Base-by-base conservation (phyloP, 495 filamentous ascomycete species). In the Penicillium paxilli region DNA sequence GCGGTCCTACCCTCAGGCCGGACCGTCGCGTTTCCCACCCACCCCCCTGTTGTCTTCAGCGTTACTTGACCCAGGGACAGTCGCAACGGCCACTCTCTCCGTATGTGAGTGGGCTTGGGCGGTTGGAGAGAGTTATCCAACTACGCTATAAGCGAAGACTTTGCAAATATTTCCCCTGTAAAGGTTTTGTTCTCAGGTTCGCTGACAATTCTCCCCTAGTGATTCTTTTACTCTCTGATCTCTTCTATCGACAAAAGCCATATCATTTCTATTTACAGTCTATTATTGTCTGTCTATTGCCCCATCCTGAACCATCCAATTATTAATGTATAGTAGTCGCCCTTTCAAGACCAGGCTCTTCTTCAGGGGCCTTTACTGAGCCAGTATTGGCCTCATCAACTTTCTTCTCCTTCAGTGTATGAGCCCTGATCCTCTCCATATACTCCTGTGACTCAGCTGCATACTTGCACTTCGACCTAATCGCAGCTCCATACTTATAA, bases 381-480 rank as follows among this genome's bases (percentile, higher is more conserved):
- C 21, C 40, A 21, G 40, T 0, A 11, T 42, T 21, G 23, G 4
- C 14, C 9, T 21, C 40, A 42, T 21, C 21, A 11, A 20, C 20
- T 14, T 52, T 44, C 24, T 24, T 44, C 14, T 52, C 50, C 19
- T 52, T 17, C 35, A 45, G 16, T 6, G 25, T 33, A 44, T 52
- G 41, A 20, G 28, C 28, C 14, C 1, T 42, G 23, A 55, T 20
- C 6, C 35, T 54, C 46, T 54, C 41, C 52, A 58, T 58, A 26
- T 52, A 45, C 25, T 28, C 45, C 28, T 50, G 32, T 24, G 47
- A 57, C 42, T 54, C 48, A 5, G 57, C 84, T 7, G 87, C 80
- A 58, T 81, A 91, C 71, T 83, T 86, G 75, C 88, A 90, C 35
- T 69, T 74, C 58, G 71, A 67, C 2, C 87, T 73, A 51, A 91